phyloP scores from a whole-genome alignment of 139 green algal genomes.

The Micractinium conductrix region DNA sequence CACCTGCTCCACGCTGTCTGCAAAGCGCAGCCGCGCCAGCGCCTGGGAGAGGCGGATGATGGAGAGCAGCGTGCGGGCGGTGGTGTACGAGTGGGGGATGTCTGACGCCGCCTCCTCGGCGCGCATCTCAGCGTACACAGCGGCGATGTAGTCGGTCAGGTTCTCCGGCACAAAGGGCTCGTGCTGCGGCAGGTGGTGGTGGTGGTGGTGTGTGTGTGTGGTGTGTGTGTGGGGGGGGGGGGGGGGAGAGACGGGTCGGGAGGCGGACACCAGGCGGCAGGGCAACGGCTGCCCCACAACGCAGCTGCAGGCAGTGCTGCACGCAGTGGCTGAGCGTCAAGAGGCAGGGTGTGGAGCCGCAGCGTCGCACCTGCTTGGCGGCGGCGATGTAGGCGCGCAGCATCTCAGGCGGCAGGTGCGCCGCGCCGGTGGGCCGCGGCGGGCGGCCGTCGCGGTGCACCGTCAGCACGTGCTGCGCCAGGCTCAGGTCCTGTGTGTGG shows the following conservation, averaged over 20 bases:
- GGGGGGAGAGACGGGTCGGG: neutral
- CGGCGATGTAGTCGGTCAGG: slow-evolving; percentile 91
- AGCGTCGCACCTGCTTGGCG: no score
- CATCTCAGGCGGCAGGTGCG: slow-evolving; percentile 62
- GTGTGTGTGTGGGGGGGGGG: neutral
- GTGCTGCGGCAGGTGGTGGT: slow-evolving; percentile 42
- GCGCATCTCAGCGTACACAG: slow-evolving; percentile 89
- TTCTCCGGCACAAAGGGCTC: slow-evolving; percentile 80
- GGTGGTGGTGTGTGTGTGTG: neutral
- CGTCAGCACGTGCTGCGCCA: slow-evolving; percentile 93
- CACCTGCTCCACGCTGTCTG: slow-evolving; percentile 62
- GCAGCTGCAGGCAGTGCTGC: no score
- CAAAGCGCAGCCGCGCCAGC: slow-evolving; percentile 85
- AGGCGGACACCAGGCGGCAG: no score
- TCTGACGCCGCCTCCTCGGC: slow-evolving; percentile 55
- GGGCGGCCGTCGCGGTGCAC: slow-evolving; percentile 79
- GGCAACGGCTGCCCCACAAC: no score
- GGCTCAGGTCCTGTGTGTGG: slow-evolving; percentile 75
- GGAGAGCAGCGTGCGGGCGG: slow-evolving; percentile 94
- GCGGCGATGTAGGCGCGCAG: slow-evolving; percentile 90
- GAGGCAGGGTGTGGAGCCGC: no score
- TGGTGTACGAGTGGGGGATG: slow-evolving; percentile 85
- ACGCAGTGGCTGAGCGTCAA: no score
- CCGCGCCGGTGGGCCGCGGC: slow-evolving; percentile 26
- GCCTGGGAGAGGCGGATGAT: slow-evolving; percentile 94